Percentiles rank a stretch among this genome's conserved stretches.
These are phyloP conservation scores for Ogataea polymorpha DNA, from an alignment of 805 yeast species.

Conservation along the genomic window DNA sequence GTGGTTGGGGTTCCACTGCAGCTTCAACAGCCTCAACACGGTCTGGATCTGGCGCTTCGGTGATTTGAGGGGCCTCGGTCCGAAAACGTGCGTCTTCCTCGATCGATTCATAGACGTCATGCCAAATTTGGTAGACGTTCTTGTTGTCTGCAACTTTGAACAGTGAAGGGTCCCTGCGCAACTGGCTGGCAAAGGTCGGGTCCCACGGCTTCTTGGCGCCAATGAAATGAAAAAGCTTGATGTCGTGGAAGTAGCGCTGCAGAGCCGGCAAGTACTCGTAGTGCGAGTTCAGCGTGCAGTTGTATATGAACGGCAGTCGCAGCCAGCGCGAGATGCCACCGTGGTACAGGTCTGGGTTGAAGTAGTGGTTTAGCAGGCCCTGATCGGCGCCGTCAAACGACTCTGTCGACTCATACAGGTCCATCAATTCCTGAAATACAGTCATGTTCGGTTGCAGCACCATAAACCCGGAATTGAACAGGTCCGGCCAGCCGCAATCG, in stretches of 20 bases:
- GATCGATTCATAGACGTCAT: constrained; percentile 25
- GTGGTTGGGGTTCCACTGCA: background rate
- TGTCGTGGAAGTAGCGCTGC: constrained; percentile 28
- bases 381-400: constrained; percentile 90
- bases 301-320: constrained; percentile 74
- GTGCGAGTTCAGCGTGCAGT: constrained; percentile 58
- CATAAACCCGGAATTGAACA: constrained; percentile 79
- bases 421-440: constrained; percentile 41
- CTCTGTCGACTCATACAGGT: constrained; percentile 25
- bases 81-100: constrained; percentile 15
- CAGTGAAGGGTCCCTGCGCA: constrained; percentile 7
- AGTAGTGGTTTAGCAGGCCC: constrained; percentile 79
- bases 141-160: constrained; percentile 16
- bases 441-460: constrained; percentile 49
- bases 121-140: constrained; percentile 30
- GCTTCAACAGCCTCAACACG: background rate
- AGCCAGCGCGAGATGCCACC: constrained; percentile 47
- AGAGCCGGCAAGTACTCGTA: constrained; percentile 37
- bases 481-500: constrained; percentile 91
- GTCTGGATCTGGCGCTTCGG: constrained; percentile 23
- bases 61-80: constrained; percentile 19
- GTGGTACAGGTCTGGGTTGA: constrained; percentile 32
- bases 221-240: constrained; percentile 63
- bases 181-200: constrained; percentile 2
- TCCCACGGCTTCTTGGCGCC: constrained; percentile 54